These are phyloP conservation scores for Mortierella sp. DNA, from an alignment of 371 early-diverging fungal genomes.

Conservation along the genomic window DNA sequence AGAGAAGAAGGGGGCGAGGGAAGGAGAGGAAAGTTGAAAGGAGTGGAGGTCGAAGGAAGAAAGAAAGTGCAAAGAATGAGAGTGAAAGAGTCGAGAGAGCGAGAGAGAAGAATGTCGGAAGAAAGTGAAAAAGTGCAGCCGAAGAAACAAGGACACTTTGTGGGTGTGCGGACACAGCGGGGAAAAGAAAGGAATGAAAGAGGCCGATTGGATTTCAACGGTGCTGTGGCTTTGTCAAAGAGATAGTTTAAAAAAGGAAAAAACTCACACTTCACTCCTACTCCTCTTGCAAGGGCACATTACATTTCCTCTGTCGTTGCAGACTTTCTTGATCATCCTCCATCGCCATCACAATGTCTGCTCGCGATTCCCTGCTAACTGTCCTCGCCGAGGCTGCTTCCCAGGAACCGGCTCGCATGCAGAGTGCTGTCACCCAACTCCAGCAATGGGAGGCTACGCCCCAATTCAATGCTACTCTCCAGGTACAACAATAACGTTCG, in stretches of 20 bases:
- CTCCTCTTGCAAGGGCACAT: not conserved
- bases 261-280: not conserved
- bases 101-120: not conserved
- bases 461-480: conserved; percentile 80
- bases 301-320: not conserved
- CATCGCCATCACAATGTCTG: conserved; percentile 60
- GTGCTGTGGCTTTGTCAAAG: conserved; percentile 17
- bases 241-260: not conserved
- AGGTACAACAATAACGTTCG: conserved; percentile 61
- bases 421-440: conserved; percentile 79
- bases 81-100: not conserved
- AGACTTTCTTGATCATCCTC: not conserved
- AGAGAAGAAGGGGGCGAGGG: not conserved
- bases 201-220: conserved; percentile 12
- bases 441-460: conserved; percentile 84
- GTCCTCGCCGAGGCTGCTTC: conserved; percentile 79
- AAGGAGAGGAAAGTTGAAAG: not conserved
- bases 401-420: conserved; percentile 75
- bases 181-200: not conserved
- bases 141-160: conserved; percentile 16
- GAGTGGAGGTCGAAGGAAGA: not conserved
- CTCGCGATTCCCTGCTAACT: conserved; percentile 68
- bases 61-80: not conserved
- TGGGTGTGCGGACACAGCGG: not conserved
- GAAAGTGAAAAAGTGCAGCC: not conserved